Percentiles rank a stretch among this genome's conserved stretches.
Conservation (phyloP, 805 yeast species). For the Lipomyces sp. region DNA sequence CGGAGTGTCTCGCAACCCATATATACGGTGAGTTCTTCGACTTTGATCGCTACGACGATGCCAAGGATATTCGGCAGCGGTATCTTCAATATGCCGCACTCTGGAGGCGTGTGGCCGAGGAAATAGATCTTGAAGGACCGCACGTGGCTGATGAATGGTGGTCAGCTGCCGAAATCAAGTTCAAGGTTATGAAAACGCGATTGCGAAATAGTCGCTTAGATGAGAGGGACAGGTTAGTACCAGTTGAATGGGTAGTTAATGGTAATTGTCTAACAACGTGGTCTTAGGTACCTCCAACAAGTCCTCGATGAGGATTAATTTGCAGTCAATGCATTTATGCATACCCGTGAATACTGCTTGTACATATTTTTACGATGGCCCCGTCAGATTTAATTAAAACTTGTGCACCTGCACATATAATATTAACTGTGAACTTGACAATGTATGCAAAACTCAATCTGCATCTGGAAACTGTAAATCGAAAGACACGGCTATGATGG, state of each 20-base stretch:
- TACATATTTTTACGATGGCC: background rate
- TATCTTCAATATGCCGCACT: conserved; percentile 32
- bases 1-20: conserved; percentile 27
- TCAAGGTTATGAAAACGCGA: conserved; percentile 24
- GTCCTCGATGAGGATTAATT: conserved; percentile 3
- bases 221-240: conserved; percentile 21
- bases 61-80: conserved; percentile 3
- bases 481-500: background rate
- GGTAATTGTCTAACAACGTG: background rate
- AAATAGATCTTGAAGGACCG: conserved; percentile 32
- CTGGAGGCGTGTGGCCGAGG: conserved; percentile 31
- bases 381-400: background rate
- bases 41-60: conserved; percentile 12
- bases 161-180: conserved; percentile 29
- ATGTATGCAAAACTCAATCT: background rate
- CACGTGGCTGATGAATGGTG: conserved; percentile 34
- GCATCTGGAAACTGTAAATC: background rate
- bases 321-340: background rate
- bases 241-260: background rate
- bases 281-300: conserved; percentile 4
- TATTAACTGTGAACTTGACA: background rate
- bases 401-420: background rate
- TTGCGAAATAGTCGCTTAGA: conserved; percentile 25
- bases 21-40: conserved; percentile 17
- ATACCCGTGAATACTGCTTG: background rate